Conservation (phyloP, 2,329 filamentous ascomycete species). For the Boeremia lycopersici region DNA sequence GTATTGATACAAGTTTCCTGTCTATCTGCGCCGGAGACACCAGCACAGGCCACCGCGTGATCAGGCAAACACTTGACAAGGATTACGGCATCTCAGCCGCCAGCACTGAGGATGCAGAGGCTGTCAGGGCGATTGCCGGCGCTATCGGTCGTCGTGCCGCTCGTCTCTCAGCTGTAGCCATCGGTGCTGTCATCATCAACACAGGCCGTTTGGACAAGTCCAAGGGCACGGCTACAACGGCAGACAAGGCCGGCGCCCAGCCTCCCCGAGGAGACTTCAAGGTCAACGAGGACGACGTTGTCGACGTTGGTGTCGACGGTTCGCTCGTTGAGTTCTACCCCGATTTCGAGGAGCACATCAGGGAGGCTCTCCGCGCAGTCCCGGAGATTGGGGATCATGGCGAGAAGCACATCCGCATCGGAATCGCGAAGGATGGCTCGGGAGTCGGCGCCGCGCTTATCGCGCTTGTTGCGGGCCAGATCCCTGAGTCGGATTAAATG, state of each 20-base stretch:
- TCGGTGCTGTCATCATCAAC: constrained; percentile 82
- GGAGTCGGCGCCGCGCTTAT: constrained; percentile 96
- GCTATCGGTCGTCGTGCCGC: constrained; percentile 90
- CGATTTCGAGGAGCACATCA: constrained; percentile 84
- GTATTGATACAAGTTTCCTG: constrained; percentile 87
- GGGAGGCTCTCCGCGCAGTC: constrained; percentile 78
- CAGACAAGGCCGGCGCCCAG: constrained; percentile 43
- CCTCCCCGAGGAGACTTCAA: constrained; percentile 41
- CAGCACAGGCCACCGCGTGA: constrained; percentile 71
- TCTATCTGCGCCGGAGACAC: constrained; percentile 84
- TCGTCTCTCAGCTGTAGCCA: constrained; percentile 82
- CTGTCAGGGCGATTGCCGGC: constrained; percentile 80
- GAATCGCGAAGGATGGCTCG: constrained; percentile 95
- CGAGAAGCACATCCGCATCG: constrained; percentile 87
- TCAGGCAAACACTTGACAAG: constrained; percentile 79
- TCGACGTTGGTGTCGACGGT: constrained; percentile 94
- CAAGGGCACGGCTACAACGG: constrained; percentile 43
- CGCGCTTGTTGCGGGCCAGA: constrained; percentile 79
- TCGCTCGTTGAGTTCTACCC: constrained; percentile 96
- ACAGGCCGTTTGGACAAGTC: constrained; percentile 69
- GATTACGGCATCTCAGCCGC: constrained; percentile 77
- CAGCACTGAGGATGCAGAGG: constrained; percentile 82
- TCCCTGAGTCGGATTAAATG: constrained; percentile 22
- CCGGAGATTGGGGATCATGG: constrained; percentile 77
- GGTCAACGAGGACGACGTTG: constrained; percentile 66